phyloP scores from a whole-genome alignment of 2,329 filamentous ascomycete species.

The Sclerotinia glacialis region DNA sequence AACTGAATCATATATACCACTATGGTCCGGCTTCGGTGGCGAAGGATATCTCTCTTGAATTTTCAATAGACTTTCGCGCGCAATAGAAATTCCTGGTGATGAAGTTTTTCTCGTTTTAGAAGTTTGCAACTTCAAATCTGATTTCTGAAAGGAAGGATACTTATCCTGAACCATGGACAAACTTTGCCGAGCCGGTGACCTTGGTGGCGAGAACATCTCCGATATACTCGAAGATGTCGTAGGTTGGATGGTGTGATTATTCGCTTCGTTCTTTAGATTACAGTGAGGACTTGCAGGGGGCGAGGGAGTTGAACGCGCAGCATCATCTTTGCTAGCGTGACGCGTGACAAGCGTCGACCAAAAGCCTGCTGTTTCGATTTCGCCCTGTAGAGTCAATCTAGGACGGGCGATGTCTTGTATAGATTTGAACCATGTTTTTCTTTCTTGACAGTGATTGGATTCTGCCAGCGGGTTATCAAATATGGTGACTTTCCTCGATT shows the following conservation, averaged over 20 bases:
- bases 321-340: constrained; percentile 5
- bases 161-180: constrained; percentile 1
- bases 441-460: constrained; percentile 21
- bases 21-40: constrained; percentile 23
- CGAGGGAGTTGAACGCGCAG: not conserved
- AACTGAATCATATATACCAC: constrained; percentile 25
- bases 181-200: constrained; percentile 7
- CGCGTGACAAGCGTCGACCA: not conserved
- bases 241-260: not conserved
- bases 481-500: constrained; percentile 29
- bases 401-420: constrained; percentile 1
- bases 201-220: not conserved
- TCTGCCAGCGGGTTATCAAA: not conserved
- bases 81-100: not conserved
- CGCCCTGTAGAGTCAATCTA: not conserved
- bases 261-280: not conserved
- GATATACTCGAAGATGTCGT: not conserved
- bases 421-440: constrained; percentile 1
- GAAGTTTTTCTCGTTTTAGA: not conserved
- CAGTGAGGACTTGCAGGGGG: not conserved
- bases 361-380: not conserved
- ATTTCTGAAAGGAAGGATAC: not conserved
- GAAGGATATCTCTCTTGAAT: constrained; percentile 9
- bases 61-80: constrained; percentile 7
- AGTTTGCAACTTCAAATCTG: not conserved